Evolutionary conservation across 1,284 basidiomycete species (phyloP).

Genomic region (Sporisorium exsertum): DNA sequence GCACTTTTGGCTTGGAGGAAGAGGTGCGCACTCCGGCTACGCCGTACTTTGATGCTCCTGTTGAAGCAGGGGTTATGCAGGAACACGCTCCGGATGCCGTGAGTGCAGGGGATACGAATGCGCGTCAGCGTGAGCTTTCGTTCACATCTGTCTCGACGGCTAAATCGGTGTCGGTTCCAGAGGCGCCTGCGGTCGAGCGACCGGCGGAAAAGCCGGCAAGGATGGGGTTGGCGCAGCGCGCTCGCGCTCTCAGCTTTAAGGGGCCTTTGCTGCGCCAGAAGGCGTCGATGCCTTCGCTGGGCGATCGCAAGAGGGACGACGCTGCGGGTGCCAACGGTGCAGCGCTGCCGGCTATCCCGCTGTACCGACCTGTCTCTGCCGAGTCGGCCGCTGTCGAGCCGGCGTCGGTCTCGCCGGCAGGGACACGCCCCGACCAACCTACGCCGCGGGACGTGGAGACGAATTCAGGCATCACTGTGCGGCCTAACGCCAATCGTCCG

Average conservation of each 20-base stretch:
- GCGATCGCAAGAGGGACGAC: conserved; percentile 30
- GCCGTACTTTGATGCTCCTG: conserved; percentile 57
- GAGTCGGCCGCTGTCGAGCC: conserved; percentile 11
- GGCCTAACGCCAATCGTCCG: conserved; percentile 23
- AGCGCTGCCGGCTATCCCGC: conserved; percentile 4
- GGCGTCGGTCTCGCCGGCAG: neutral
- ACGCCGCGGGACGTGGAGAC: conserved; percentile 31
- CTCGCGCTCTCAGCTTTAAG: conserved; percentile 45
- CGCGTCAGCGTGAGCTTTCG: conserved; percentile 11
- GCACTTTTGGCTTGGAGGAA: conserved; percentile 40
- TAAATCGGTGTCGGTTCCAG: neutral
- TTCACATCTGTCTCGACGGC: conserved; percentile 1
- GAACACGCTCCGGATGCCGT: conserved; percentile 1
- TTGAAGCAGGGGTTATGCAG: conserved; percentile 7
- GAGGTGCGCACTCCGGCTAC: conserved; percentile 51
- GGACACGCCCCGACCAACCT: conserved; percentile 16
- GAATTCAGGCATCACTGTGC: conserved; percentile 10
- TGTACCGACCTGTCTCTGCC: conserved; percentile 17
- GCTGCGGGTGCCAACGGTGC: neutral
- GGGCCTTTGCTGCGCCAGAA: conserved; percentile 39
- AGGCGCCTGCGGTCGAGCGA: neutral
- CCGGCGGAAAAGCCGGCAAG: conserved; percentile 23
- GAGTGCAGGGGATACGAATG: neutral
- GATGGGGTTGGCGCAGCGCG: conserved; percentile 44
- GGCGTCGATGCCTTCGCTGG: conserved; percentile 39